Percentiles rank a stretch among this genome's conserved stretches.
These are phyloP conservation scores for Wallacemonas sp. DNA, from an alignment of 208 protist species.

Conservation along the genomic window DNA sequence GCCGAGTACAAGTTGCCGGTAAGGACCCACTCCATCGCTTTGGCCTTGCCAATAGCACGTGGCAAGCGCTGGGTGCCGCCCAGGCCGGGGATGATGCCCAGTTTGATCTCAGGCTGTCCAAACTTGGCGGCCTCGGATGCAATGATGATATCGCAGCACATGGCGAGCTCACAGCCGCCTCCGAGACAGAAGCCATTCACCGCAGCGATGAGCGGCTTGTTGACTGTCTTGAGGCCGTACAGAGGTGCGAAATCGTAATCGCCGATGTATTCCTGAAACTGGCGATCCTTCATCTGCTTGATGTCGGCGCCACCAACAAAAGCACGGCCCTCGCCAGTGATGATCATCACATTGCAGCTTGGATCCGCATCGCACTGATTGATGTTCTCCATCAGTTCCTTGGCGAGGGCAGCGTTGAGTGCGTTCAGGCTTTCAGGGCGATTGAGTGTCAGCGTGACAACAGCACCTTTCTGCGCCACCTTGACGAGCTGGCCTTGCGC, in stretches of 20 bases:
- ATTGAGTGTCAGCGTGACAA: slow-evolving; percentile 92
- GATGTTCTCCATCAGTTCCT: slow-evolving; percentile 64
- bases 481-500: slow-evolving; percentile 57
- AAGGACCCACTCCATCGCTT: slow-evolving; percentile 94
- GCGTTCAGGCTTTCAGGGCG: slow-evolving; percentile 94
- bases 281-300: slow-evolving; percentile 90
- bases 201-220: slow-evolving; percentile 88
- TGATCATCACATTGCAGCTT: slow-evolving; percentile 81
- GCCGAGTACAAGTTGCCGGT: slow-evolving; percentile 83
- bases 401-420: slow-evolving; percentile 83
- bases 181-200: slow-evolving; percentile 92
- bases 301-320: slow-evolving; percentile 97
- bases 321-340: slow-evolving; percentile 93
- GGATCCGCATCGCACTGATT: slow-evolving; percentile 83
- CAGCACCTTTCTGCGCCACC: slow-evolving; percentile 44
- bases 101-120: slow-evolving; percentile 91
- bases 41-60: slow-evolving; percentile 86
- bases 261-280: slow-evolving; percentile 76
- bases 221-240: slow-evolving; percentile 48
- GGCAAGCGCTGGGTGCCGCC: slow-evolving; percentile 93
- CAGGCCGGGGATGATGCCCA: slow-evolving; percentile 93
- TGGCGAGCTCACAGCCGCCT: slow-evolving; percentile 92
- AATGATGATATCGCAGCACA: slow-evolving; percentile 92
- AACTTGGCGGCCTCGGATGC: slow-evolving; percentile 84
- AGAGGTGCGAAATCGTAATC: slow-evolving; percentile 75